Conservation (phyloP, 441 rosid species). For the Corymbia citriodora region DNA sequence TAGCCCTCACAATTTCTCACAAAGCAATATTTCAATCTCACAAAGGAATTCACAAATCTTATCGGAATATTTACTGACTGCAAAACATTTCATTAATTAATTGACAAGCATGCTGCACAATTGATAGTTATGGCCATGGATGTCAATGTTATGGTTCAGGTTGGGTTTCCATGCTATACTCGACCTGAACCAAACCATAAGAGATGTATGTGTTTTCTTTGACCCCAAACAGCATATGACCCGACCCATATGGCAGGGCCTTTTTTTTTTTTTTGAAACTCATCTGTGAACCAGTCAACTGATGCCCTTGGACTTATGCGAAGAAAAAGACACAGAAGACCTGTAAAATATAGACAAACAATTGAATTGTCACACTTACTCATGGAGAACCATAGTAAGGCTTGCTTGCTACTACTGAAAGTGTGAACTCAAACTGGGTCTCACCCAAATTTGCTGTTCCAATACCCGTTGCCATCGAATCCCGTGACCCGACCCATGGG, state of each 20-base stretch:
- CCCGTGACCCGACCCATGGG: background rate
- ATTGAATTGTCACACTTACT: background rate
- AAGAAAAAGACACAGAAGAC: too few relatives aligned
- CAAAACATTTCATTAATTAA: background rate
- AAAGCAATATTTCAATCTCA: background rate
- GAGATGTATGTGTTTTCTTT: too few relatives aligned
- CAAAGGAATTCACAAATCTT: background rate
- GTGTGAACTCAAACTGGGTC: background rate
- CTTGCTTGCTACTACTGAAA: background rate
- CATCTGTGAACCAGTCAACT: too few relatives aligned
- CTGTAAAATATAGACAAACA: too few relatives aligned
- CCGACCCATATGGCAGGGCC: too few relatives aligned
- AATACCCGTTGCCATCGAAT: background rate
- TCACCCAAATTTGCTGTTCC: background rate
- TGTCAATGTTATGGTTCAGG: too few relatives aligned
- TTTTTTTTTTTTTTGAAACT: too few relatives aligned
- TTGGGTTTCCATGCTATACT: too few relatives aligned
- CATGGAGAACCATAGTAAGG: background rate
- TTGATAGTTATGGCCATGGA: too few relatives aligned
- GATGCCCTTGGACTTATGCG: too few relatives aligned
- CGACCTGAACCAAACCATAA: too few relatives aligned
- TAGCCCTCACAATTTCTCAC: background rate
- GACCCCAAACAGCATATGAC: too few relatives aligned
- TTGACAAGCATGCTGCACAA: background rate
- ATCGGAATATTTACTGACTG: background rate